Conservation (phyloP, 495 filamentous ascomycete genomes). For the Parathielavia appendiculata region DNA sequence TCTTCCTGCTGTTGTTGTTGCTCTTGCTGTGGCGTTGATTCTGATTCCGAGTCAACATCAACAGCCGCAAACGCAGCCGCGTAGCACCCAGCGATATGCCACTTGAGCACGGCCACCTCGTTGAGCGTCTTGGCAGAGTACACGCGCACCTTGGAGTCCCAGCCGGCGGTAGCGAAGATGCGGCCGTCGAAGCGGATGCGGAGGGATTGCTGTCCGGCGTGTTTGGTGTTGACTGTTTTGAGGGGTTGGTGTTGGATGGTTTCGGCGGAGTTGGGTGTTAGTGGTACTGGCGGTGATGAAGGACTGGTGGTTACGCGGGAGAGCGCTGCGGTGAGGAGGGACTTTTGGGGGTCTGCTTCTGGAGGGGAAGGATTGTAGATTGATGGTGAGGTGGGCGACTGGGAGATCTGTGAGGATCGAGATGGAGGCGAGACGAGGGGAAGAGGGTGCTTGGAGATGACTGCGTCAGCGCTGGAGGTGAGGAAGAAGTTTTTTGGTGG, state of each 20-base stretch:
- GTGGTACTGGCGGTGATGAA: constrained; percentile 14
- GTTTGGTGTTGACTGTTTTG: constrained; percentile 67
- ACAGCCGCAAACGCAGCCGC: constrained; percentile 69
- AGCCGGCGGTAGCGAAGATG: constrained; percentile 87
- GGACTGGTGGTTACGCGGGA: constrained; percentile 15
- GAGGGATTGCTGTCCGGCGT: constrained; percentile 83
- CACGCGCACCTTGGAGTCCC: constrained; percentile 76
- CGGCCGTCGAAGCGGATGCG: constrained; percentile 72
- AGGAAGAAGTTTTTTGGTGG: constrained; percentile 58
- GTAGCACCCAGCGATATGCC: constrained; percentile 89
- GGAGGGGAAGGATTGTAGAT: no score
- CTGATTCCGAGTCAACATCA: neutral
- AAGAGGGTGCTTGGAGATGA: constrained; percentile 48
- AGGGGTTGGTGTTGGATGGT: constrained; percentile 35
- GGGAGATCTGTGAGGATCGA: neutral
- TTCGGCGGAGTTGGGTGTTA: constrained; percentile 19
- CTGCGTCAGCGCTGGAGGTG: constrained; percentile 75
- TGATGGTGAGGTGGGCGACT: neutral
- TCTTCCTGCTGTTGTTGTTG: neutral
- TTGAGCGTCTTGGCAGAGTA: constrained; percentile 77
- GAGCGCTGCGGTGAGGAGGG: constrained; percentile 30
- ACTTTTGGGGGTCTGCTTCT: constrained; percentile 8
- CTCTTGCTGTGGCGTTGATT: neutral
- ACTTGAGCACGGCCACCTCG: constrained; percentile 90
- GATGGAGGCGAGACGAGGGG: constrained; percentile 4